Evolutionary conservation across 768 basidiomycete species (phyloP).

Genomic region (Rickenella mellea): DNA sequence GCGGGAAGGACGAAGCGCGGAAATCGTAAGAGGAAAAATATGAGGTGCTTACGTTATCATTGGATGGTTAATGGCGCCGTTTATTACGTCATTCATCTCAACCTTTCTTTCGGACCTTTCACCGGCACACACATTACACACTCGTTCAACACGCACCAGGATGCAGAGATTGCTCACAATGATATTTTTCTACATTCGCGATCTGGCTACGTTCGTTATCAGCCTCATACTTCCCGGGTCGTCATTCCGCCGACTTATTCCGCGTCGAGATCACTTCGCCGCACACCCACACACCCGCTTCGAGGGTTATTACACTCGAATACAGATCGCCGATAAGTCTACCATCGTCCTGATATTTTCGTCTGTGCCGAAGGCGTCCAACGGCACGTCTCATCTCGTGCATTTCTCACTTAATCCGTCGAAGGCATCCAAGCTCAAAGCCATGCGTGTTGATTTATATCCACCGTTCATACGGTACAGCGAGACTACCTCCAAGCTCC

Average conservation of each 20-base stretch:
- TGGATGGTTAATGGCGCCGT: too few relatives aligned
- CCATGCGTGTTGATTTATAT: neutral
- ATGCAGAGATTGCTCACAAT: too few relatives aligned
- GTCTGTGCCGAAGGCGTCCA: neutral
- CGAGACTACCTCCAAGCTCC: neutral
- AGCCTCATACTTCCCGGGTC: neutral
- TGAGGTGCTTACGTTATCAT: too few relatives aligned
- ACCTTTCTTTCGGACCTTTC: too few relatives aligned
- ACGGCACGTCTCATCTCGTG: neutral
- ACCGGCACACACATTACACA: too few relatives aligned
- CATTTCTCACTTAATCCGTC: neutral
- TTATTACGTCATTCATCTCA: too few relatives aligned
- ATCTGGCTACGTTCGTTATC: neutral
- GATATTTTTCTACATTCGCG: too few relatives aligned
- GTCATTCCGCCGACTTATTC: neutral
- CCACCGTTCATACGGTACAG: neutral
- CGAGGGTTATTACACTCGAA: neutral
- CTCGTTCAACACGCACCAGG: too few relatives aligned
- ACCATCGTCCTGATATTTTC: slow-evolving; percentile 1
- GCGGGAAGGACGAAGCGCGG: too few relatives aligned
- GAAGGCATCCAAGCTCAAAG: neutral
- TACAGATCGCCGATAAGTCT: neutral
- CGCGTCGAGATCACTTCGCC: neutral
- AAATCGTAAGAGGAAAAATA: too few relatives aligned
- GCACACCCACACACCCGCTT: neutral